Evolutionary conservation across 2,329 filamentous ascomycete species (phyloP), one percentile per base, ranked within the genome.

Genomic region (Epichloe scottii): DNA sequence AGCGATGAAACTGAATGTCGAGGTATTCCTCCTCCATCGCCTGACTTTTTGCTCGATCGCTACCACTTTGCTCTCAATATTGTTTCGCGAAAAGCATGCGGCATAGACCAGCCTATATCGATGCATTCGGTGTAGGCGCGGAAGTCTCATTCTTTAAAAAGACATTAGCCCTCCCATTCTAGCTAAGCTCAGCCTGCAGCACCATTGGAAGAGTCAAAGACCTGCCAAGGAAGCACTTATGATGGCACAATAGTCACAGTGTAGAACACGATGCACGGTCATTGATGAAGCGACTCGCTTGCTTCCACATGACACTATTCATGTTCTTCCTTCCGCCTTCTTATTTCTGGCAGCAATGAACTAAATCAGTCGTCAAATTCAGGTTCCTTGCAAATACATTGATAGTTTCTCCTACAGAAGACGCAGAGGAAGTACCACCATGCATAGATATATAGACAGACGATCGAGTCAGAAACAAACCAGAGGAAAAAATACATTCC

Each of bases 141-240:
- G 10, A 49, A 3, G 43, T 12, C 21, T 26, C 7, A 30, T 30
- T 1, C 30, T 30, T 30, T 4, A 30, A 30, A 1, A 30, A 30
- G 30, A 30, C 30, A 30, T 30, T 30, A 30, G 26, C 26, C 30
- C 30, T 30, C 30, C 30, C 30, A 30, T 30, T 30, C 30, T 30
- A 30, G 30, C 30, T 11, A 30, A 30, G 10, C 8, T 4, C 30
- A 4, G 7, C 30, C 8, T 30, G 3, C 30, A 30, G 10, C 30
- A 30, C 30, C 30, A 30, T 30, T 30, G 10, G 3, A 30, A 30
- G 30, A 19, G 43, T 11, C 52, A 41, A 51, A 50, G 50, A 46
- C 62, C 61, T 48, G 54, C 30, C 30, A 30, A 53, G 55, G 56
- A 57, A 48, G 44, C 57, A 55, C 55, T 56, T 58, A 59, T 52